Conservation (phyloP, 768 basidiomycete genomes). For the Saitozyma podzolica region DNA sequence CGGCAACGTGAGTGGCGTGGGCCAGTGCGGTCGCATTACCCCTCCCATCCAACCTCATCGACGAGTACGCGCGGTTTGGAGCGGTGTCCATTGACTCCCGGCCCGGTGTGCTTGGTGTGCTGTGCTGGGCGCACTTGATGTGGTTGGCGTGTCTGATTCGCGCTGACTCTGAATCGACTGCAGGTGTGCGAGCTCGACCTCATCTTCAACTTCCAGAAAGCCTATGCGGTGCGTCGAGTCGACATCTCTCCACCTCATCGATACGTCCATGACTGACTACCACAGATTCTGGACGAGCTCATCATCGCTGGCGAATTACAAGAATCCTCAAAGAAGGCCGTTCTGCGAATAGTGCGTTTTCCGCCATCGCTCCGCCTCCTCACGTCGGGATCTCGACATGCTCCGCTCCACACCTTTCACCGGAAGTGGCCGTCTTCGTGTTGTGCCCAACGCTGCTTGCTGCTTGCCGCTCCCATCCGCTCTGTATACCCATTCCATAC, state of each 20-base stretch:
- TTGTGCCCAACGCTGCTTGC: not conserved
- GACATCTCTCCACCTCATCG: not conserved
- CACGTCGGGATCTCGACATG: not conserved
- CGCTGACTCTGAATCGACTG: slow-evolving; percentile 3
- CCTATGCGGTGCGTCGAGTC: slow-evolving; percentile 67
- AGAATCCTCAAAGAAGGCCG: slow-evolving; percentile 78
- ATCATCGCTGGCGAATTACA: slow-evolving; percentile 91
- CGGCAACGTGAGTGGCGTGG: slow-evolving; percentile 70
- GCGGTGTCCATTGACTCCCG: too few relatives aligned
- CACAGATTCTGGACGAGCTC: slow-evolving; percentile 78
- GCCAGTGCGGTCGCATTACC: not conserved
- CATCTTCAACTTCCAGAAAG: slow-evolving; percentile 97
- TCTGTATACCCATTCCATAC: not conserved
- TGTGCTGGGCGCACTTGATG: not conserved
- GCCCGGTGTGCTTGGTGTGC: too few relatives aligned
- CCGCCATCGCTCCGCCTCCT: not conserved
- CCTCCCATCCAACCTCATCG: not conserved
- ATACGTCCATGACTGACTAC: not conserved
- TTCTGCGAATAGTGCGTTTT: slow-evolving; percentile 54
- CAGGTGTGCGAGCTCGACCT: slow-evolving; percentile 76
- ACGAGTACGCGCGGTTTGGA: not conserved
- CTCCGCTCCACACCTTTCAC: too few relatives aligned
- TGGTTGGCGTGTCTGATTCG: not conserved
- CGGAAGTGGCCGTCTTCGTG: too few relatives aligned
- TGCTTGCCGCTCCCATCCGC: not conserved